Percentiles rank a stretch among this genome's conserved stretches.
Evolutionary conservation across 2,329 filamentous ascomycete species (phyloP).

Genomic region (Anisogramma anomala): DNA sequence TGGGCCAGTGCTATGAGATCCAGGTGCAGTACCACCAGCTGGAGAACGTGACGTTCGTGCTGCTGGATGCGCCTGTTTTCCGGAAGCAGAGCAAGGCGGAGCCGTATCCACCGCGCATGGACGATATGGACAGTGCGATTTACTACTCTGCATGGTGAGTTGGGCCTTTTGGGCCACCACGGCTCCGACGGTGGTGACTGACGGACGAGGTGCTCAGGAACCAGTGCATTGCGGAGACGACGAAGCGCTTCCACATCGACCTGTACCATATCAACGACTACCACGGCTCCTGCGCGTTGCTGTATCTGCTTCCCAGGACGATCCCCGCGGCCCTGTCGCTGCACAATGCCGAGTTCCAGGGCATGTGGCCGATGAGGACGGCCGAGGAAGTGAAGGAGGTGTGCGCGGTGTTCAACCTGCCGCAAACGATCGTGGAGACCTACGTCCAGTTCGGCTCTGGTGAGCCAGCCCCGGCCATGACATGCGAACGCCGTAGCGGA

Average conservation of each 20-base stretch:
- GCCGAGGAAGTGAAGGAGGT: slow-evolving; percentile 49
- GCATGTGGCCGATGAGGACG: slow-evolving; percentile 54
- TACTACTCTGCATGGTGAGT: slow-evolving; percentile 53
- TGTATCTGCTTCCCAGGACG: slow-evolving; percentile 49
- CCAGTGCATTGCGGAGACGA: slow-evolving; percentile 53
- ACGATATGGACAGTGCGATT: slow-evolving; percentile 54
- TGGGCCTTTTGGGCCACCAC: neutral
- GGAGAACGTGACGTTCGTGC: slow-evolving; percentile 56
- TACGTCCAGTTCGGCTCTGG: slow-evolving; percentile 54
- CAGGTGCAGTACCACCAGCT: slow-evolving; percentile 52
- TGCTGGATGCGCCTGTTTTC: slow-evolving; percentile 57
- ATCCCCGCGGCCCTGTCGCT: slow-evolving; percentile 51
- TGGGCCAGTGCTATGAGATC: slow-evolving; percentile 50
- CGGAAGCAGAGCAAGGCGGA: slow-evolving; percentile 48
- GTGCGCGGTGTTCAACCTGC: slow-evolving; percentile 50
- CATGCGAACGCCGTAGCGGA: slow-evolving; percentile 51
- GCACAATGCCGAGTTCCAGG: slow-evolving; percentile 58
- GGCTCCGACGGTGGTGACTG: no score
- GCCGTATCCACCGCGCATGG: slow-evolving; percentile 56
- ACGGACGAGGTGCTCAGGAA: no score
- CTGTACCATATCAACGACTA: slow-evolving; percentile 31
- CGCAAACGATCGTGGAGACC: slow-evolving; percentile 39
- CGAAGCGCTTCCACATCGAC: slow-evolving; percentile 42
- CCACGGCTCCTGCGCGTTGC: slow-evolving; percentile 36
- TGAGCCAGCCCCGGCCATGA: slow-evolving; percentile 20